Evolutionary conservation across 192 early-diverging fungal species (phyloP), one percentile per base, ranked within the genome.

Genomic region (Geranomyces variabilis): DNA sequence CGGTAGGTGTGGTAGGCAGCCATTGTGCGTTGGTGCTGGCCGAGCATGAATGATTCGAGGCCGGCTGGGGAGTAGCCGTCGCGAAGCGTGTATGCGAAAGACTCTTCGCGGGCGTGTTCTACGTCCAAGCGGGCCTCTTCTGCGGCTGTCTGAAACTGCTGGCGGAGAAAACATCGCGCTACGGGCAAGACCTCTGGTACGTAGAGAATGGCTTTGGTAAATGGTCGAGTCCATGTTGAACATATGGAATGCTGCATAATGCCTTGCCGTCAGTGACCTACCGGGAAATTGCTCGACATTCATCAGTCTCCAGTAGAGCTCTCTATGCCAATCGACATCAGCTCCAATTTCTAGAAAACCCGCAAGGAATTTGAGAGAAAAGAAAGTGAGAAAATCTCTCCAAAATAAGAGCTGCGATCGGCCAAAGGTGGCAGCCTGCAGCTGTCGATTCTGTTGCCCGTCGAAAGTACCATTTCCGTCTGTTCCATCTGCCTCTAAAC

Each of bases 281-380:
- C 64, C 64, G 5, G 69, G 69, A 48, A 41, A 62, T 1, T 43
- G 43, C 29, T 71, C 69, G 51, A 71, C 51, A 5, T 71, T 71
- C 58, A 71, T 71, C 0, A 71, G 36, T 33, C 69, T 21, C 6
- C 44, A 71, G 47, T 33, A 71, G n/a, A 71, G 45, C 43, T 71
- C 69, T 34, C 59, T 26, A 24, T 60, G 24, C 30, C 59, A 71
- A 41, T 41, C 36, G 10, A 41, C 26, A 60, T 59, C 36, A 3
- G 21, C 3, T 3, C 28, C 53, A 55, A 26, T 26, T 55, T 55
- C 28, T 55, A 41, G 3, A 41, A 10, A 41, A 41, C n/a, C n/a
- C n/a, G n/a, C n/a, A n/a, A n/a, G n/a, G n/a, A n/a, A n/a, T n/a
- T n/a, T n/a, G n/a, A n/a, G n/a, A n/a, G n/a, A n/a, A n/a, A n/a